Percentiles rank a stretch among this genome's conserved stretches.
Evolutionary conservation across 148 eudicot species (phyloP).

Genomic region (Silene latifolia): DNA sequence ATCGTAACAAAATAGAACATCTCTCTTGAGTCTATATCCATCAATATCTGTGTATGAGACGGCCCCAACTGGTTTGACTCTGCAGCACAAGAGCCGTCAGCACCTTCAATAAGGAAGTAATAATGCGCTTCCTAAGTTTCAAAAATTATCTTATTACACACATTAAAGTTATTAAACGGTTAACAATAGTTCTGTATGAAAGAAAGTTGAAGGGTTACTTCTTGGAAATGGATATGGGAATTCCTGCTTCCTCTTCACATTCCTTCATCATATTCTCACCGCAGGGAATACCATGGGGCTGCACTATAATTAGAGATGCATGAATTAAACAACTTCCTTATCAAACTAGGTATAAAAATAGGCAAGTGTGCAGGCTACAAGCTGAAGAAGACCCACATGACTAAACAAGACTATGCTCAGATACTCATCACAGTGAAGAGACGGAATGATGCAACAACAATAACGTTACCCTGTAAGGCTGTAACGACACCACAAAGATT

Average conservation of each 20-base stretch:
- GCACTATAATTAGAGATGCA: constrained; percentile 22
- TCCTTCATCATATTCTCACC: constrained; percentile 82
- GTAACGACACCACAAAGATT: too few species aligned
- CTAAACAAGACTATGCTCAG: background rate
- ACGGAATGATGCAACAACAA: background rate
- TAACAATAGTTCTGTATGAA: background rate
- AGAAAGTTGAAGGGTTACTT: constrained; percentile 31
- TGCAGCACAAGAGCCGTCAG: constrained; percentile 20
- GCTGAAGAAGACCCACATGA: too few species aligned
- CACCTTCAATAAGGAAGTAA: constrained; percentile 4
- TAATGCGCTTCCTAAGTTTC: too few species aligned
- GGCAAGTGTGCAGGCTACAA: background rate
- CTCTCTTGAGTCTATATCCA: constrained; percentile 80
- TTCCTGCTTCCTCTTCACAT: constrained; percentile 95
- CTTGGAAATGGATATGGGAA: constrained; percentile 57
- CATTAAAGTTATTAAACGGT: too few species aligned
- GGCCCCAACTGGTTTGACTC: constrained; percentile 79
- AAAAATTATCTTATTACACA: too few species aligned
- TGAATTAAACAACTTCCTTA: constrained; percentile 13
- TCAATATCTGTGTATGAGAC: constrained; percentile 87
- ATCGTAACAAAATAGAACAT: constrained; percentile 91
- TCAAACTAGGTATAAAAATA: background rate
- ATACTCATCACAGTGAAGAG: background rate
- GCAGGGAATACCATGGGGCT: constrained; percentile 86
- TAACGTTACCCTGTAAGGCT: too few species aligned